A percentile compares a stretch with the other conserved stretches of the same genome.
Conservation (phyloP, 495 filamentous ascomycete species). For the Penicillium canariense region DNA sequence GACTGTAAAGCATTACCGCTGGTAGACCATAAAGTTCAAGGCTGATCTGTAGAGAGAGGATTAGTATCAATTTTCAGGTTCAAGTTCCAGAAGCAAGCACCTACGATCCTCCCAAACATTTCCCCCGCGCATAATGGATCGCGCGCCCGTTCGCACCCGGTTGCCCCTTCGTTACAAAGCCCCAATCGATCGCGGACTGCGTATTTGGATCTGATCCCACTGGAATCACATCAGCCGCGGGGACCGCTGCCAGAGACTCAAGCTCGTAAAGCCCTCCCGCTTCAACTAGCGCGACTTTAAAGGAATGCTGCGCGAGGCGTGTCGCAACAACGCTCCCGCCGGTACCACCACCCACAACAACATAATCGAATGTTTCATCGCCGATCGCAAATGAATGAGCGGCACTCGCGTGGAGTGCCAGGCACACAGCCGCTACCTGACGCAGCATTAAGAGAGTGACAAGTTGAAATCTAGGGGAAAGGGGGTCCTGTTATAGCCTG, state of each 20-base stretch:
- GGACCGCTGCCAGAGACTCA: conserved; percentile 28
- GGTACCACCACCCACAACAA: conserved; percentile 57
- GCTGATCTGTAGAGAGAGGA: conserved; percentile 35
- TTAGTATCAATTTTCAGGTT: neutral
- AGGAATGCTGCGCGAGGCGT: conserved; percentile 39
- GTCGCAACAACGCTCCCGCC: conserved; percentile 50
- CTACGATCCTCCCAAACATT: conserved; percentile 36
- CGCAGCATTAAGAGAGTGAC: neutral
- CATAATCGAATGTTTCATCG: conserved; percentile 46
- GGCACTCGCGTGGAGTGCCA: neutral
- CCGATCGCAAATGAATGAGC: conserved; percentile 1
- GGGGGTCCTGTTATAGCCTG: too few relatives aligned
- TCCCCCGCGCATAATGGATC: conserved; percentile 40
- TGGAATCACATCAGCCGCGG: conserved; percentile 34
- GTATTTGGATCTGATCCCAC: conserved; percentile 22
- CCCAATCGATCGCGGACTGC: conserved; percentile 48
- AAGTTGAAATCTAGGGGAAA: neutral
- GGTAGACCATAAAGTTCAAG: conserved; percentile 53
- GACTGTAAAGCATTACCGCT: conserved; percentile 19
- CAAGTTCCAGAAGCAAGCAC: neutral
- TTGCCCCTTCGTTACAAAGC: conserved; percentile 41
- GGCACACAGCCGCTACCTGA: neutral
- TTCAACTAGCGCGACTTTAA: conserved; percentile 52
- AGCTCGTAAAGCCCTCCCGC: conserved; percentile 56
- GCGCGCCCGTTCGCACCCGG: conserved; percentile 32